phyloP scores from a whole-genome alignment of 1,139 yeast species.

The Sugiyamaella xylanicola region DNA sequence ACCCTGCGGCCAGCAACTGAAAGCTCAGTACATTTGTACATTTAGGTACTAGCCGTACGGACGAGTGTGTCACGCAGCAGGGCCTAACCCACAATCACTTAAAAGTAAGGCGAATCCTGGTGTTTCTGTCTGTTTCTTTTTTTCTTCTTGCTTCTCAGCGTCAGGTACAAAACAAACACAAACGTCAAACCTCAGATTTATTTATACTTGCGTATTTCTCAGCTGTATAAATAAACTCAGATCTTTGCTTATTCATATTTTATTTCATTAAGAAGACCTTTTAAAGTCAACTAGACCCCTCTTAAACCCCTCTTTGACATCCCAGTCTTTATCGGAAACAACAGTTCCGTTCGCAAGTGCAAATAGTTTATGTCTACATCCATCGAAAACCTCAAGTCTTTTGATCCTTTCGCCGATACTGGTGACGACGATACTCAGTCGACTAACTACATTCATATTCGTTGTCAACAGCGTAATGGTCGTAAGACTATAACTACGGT shows the following conservation, averaged over 20 bases:
- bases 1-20: neutral
- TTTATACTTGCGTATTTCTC: no score
- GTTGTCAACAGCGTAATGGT: slow-evolving; percentile 99
- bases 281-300: neutral
- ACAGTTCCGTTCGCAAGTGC: slow-evolving; percentile 8
- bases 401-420: slow-evolving; percentile 99
- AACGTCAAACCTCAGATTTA: no score
- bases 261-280: no score
- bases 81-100: neutral
- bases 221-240: neutral
- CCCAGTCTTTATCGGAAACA: slow-evolving; percentile 9
- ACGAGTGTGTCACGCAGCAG: neutral
- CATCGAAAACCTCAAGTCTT: slow-evolving; percentile 95
- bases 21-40: no score
- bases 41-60: neutral
- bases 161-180: neutral
- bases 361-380: slow-evolving; percentile 54
- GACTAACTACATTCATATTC: slow-evolving; percentile 93
- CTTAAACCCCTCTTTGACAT: neutral
- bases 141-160: neutral
- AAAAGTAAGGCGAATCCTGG: neutral
- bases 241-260: no score
- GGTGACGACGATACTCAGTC: slow-evolving; percentile 99
- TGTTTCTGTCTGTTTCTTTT: slow-evolving; percentile 6
- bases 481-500: slow-evolving; percentile 98